These are phyloP conservation scores for Lasiosphaeria hispida DNA, from an alignment of 495 filamentous ascomycete genomes.

Conservation along the genomic window DNA sequence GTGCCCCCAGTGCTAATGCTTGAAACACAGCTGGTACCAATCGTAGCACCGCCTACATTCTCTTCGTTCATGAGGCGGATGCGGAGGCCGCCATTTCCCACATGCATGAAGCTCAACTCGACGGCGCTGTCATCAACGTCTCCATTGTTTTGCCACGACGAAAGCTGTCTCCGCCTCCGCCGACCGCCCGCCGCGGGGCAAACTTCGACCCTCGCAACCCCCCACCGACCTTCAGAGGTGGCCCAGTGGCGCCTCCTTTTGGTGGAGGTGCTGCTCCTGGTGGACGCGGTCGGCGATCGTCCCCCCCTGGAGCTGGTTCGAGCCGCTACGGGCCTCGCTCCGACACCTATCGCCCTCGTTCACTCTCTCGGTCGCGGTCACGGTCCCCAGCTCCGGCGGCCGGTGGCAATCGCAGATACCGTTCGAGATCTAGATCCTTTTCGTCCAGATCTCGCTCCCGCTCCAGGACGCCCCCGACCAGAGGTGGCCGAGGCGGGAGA, in stretches of 20 bases:
- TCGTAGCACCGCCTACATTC: slow-evolving; percentile 90
- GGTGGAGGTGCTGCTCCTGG: slow-evolving; percentile 23
- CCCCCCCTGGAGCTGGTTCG: slow-evolving; percentile 30
- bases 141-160: slow-evolving; percentile 90
- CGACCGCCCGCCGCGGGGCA: slow-evolving; percentile 47
- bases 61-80: slow-evolving; percentile 72
- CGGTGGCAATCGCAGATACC: slow-evolving; percentile 37
- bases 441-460: slow-evolving; percentile 43
- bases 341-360: slow-evolving; percentile 53
- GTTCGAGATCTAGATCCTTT: slow-evolving; percentile 35
- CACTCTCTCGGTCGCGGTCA: slow-evolving; percentile 48
- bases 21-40: slow-evolving; percentile 71
- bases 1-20: slow-evolving; percentile 11
- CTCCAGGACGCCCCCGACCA: slow-evolving; percentile 41
- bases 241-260: slow-evolving; percentile 26
- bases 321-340: slow-evolving; percentile 45
- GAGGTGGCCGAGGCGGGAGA: slow-evolving; percentile 41
- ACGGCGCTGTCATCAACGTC: slow-evolving; percentile 83
- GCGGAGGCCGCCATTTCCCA: slow-evolving; percentile 89
- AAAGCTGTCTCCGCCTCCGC: slow-evolving; percentile 52
- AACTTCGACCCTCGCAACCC: slow-evolving; percentile 47
- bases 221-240: slow-evolving; percentile 36
- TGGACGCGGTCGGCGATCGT: slow-evolving; percentile 33
- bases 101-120: slow-evolving; percentile 97
- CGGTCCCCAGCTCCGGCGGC: slow-evolving; percentile 37